Percentiles rank a stretch among this genome's conserved stretches.
Evolutionary conservation across 2,329 filamentous ascomycete species (phyloP).

Genomic region (Cladophialophora bantiana): DNA sequence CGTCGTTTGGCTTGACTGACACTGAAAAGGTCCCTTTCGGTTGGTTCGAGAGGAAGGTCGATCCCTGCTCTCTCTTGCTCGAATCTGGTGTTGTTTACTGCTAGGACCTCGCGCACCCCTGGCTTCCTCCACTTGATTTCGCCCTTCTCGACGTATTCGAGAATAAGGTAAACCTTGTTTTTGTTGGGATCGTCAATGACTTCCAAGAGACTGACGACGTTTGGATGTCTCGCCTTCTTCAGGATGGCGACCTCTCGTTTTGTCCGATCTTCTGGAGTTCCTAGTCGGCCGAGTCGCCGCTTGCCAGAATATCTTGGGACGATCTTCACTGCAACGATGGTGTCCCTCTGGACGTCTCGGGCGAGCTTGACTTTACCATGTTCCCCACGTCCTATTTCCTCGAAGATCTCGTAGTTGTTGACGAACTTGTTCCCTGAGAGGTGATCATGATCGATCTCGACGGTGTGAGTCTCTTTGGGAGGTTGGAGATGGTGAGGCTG

Average conservation of each 20-base stretch:
- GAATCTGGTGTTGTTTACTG: slow-evolving; percentile 80
- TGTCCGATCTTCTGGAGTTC: slow-evolving; percentile 73
- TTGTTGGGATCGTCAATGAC: slow-evolving; percentile 96
- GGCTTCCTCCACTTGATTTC: slow-evolving; percentile 95
- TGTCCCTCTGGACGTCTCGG: slow-evolving; percentile 75
- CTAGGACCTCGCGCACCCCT: slow-evolving; percentile 80
- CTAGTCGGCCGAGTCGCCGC: slow-evolving; percentile 79
- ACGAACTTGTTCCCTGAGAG: slow-evolving; percentile 93
- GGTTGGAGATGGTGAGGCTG: slow-evolving; percentile 75
- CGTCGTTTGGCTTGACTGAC: slow-evolving; percentile 66
- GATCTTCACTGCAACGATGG: slow-evolving; percentile 96
- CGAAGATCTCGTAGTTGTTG: slow-evolving; percentile 96
- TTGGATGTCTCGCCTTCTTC: slow-evolving; percentile 97
- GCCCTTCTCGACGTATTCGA: slow-evolving; percentile 92
- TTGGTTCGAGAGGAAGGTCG: slow-evolving; percentile 67
- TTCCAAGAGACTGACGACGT: slow-evolving; percentile 92
- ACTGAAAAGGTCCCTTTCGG: slow-evolving; percentile 54
- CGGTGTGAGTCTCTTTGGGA: slow-evolving; percentile 88
- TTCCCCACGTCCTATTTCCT: slow-evolving; percentile 93
- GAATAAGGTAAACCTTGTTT: slow-evolving; percentile 97
- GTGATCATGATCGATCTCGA: slow-evolving; percentile 85
- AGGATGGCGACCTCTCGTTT: slow-evolving; percentile 97
- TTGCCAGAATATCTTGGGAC: slow-evolving; percentile 95
- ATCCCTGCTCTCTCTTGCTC: slow-evolving; percentile 77
- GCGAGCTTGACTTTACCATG: slow-evolving; percentile 98